Conservation (phyloP, 2,329 filamentous ascomycete species). For the Trichoderma koningiopsis region DNA sequence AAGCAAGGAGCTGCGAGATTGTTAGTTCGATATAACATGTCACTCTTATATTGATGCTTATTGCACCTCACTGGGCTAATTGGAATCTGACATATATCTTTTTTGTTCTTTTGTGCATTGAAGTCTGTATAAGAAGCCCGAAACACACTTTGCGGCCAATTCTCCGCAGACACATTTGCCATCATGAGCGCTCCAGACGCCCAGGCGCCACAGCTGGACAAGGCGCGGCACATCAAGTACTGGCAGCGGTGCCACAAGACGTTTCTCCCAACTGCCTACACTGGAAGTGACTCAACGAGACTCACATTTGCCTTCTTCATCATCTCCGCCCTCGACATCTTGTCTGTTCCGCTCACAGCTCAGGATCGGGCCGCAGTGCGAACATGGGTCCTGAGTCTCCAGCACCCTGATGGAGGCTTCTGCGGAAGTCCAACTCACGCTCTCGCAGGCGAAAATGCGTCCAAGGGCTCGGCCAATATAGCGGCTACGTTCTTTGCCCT, state of each 20-base stretch:
- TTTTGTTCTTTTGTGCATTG: neutral
- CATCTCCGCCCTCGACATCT: slow-evolving; percentile 79
- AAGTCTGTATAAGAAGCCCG: neutral
- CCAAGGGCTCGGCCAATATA: slow-evolving; percentile 64
- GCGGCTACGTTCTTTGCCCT: slow-evolving; percentile 90
- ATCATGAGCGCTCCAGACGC: slow-evolving; percentile 12
- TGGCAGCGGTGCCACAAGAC: slow-evolving; percentile 87
- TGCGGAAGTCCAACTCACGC: slow-evolving; percentile 76
- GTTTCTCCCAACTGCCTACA: slow-evolving; percentile 80
- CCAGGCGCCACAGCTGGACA: slow-evolving; percentile 48
- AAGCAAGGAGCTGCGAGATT: neutral
- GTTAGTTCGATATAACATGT: neutral
- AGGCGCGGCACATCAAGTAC: slow-evolving; percentile 78
- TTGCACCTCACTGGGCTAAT: neutral
- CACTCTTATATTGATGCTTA: neutral
- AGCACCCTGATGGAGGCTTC: slow-evolving; percentile 86
- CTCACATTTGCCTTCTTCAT: slow-evolving; percentile 90
- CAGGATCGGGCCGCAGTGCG: slow-evolving; percentile 50
- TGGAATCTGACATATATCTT: neutral
- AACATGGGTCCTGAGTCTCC: slow-evolving; percentile 84
- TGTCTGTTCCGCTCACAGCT: slow-evolving; percentile 61
- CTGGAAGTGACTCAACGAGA: slow-evolving; percentile 84
- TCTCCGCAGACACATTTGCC: neutral
- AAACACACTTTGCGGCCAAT: neutral
- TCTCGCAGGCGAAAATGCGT: slow-evolving; percentile 46